Evolutionary conservation across 2,329 filamentous ascomycete species (phyloP).

Genomic region (Ophiosphaerella korrae): DNA sequence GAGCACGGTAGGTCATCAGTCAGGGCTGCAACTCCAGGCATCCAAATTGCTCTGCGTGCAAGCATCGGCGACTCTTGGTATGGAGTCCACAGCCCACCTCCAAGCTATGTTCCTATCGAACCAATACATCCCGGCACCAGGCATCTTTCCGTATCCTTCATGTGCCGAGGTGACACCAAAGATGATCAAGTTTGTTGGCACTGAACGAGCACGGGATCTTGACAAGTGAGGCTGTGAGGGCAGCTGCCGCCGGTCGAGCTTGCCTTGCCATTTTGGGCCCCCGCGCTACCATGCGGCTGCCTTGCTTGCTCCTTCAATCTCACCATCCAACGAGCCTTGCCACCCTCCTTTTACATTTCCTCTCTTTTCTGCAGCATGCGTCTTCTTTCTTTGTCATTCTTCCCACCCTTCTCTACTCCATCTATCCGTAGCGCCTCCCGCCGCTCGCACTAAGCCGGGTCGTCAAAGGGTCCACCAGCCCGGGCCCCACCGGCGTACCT

Average conservation of each 20-base stretch:
- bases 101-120: too few species aligned
- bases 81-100: too few species aligned
- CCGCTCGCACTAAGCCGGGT: not conserved
- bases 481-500: not conserved
- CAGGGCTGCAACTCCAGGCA: too few species aligned
- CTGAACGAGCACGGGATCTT: not conserved
- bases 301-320: not conserved
- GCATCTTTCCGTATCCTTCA: too few species aligned
- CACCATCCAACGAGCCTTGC: not conserved
- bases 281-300: not conserved
- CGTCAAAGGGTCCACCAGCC: not conserved
- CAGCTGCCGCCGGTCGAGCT: slow-evolving; percentile 1
- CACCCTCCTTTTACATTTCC: not conserved
- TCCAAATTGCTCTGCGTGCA: too few species aligned
- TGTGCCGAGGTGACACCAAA: too few species aligned
- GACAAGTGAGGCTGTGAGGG: not conserved
- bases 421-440: not conserved
- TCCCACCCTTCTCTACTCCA: not conserved
- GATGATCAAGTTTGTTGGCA: too few species aligned
- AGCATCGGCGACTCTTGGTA: too few species aligned
- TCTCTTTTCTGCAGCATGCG: not conserved
- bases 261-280: not conserved
- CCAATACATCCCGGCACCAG: too few species aligned
- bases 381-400: not conserved
- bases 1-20: too few species aligned